A percentile compares a stretch with the other conserved stretches of the same genome.
These are phyloP conservation scores for Candida smagusa DNA, from an alignment of 1,139 yeast genomes.

Conservation along the genomic window DNA sequence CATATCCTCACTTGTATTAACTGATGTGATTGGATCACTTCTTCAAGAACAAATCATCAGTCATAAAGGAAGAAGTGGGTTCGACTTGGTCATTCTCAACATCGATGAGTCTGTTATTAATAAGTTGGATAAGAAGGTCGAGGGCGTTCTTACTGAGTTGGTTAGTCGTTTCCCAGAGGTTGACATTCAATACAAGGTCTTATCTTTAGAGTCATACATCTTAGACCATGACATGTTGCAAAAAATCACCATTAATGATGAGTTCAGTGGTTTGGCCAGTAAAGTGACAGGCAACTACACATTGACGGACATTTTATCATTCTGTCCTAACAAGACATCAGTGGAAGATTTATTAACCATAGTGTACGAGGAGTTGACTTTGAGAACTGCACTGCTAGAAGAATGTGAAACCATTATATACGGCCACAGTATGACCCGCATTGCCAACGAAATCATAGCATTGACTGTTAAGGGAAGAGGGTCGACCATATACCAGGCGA, in stretches of 20 bases:
- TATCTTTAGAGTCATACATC: constrained; percentile 38
- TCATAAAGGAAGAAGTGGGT: constrained; percentile 69
- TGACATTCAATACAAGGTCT: constrained; percentile 30
- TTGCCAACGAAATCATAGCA: constrained; percentile 77
- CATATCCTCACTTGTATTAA: constrained; percentile 58
- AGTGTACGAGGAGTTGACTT: constrained; percentile 47
- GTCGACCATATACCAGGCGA: constrained; percentile 50
- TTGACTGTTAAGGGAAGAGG: constrained; percentile 92
- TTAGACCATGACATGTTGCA: constrained; percentile 22
- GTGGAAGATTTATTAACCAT: constrained; percentile 58
- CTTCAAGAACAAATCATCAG: constrained; percentile 56
- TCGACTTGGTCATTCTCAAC: constrained; percentile 53
- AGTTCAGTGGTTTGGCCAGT: constrained; percentile 23
- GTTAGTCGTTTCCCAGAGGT: constrained; percentile 21
- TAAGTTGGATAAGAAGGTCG: constrained; percentile 15
- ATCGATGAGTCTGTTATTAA: constrained; percentile 39
- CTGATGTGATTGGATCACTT: constrained; percentile 63
- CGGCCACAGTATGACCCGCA: constrained; percentile 78
- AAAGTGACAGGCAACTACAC: constrained; percentile 8
- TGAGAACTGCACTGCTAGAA: constrained; percentile 43
- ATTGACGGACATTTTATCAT: constrained; percentile 25
- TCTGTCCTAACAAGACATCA: constrained; percentile 52
- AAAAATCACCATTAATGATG: constrained; percentile 24
- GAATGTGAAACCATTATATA: constrained; percentile 57
- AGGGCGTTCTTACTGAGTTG: constrained; percentile 19